Percentiles rank a stretch among this genome's conserved stretches.
Conservation (phyloP, 2,329 filamentous ascomycete species). For the Verticillium nonalfalfae region DNA sequence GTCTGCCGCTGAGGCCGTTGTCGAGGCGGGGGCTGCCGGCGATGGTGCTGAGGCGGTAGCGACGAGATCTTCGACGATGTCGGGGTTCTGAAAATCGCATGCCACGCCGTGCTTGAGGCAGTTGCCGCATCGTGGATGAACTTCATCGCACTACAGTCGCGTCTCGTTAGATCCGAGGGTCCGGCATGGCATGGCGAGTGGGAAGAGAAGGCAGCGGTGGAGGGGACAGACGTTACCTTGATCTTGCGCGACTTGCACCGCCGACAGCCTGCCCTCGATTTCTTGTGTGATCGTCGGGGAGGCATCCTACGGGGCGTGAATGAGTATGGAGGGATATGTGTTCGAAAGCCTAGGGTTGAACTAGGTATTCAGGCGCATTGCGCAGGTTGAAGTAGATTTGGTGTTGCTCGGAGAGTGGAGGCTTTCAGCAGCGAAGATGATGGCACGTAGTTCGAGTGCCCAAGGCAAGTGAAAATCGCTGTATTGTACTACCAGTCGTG, state of each 20-base stretch:
- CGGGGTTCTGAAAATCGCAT: constrained; percentile 57
- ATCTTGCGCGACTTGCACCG: constrained; percentile 64
- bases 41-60: constrained; percentile 18
- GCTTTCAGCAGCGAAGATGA: not conserved
- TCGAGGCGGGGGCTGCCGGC: constrained; percentile 10
- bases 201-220: not conserved
- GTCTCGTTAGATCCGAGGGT: not conserved
- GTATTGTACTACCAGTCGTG: not conserved
- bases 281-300: constrained; percentile 62
- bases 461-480: too few relatives aligned
- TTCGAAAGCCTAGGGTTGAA: not conserved
- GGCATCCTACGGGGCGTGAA: constrained; percentile 39
- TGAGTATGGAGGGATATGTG: not conserved
- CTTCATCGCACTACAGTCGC: constrained; percentile 52
- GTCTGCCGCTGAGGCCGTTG: constrained; percentile 10
- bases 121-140: constrained; percentile 59
- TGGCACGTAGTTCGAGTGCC: not conserved
- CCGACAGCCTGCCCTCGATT: constrained; percentile 60
- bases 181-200: not conserved
- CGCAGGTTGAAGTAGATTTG: not conserved
- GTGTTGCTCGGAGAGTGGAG: not conserved
- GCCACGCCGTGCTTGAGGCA: constrained; percentile 60
- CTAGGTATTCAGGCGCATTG: not conserved
- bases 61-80: constrained; percentile 36
- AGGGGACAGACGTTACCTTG: constrained; percentile 43